Evolutionary conservation across 2,329 filamentous ascomycete species (phyloP).

Genomic region (Alternaria triticina): DNA sequence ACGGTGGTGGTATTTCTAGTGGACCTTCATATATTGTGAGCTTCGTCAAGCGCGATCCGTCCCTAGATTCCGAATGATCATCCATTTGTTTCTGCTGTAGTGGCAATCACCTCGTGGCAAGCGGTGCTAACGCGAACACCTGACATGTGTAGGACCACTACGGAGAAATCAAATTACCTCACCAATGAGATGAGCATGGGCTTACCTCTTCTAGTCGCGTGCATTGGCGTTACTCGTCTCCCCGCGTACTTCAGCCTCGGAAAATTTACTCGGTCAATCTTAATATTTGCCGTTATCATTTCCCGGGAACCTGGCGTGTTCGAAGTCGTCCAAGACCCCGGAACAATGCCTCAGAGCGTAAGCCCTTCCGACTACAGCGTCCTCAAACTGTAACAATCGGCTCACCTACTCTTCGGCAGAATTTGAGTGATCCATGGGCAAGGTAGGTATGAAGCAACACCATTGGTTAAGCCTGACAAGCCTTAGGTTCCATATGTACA

Average conservation of each 20-base stretch:
- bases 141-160: not conserved
- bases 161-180: conserved; percentile 5
- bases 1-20: conserved; percentile 5
- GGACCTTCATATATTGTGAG: conserved; percentile 9
- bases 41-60: conserved; percentile 7
- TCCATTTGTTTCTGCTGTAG: not conserved
- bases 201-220: not conserved
- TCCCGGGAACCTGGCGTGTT: not conserved
- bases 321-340: not conserved
- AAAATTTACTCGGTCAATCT: conserved; percentile 3
- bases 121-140: not conserved
- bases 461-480: not conserved
- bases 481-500: not conserved
- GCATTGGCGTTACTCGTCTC: conserved; percentile 6
- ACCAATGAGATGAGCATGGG: not conserved
- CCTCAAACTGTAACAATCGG: not conserved
- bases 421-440: not conserved
- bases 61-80: conserved; percentile 11
- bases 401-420: not conserved
- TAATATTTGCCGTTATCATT: conserved; percentile 3
- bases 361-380: not conserved
- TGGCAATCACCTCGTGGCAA: not conserved
- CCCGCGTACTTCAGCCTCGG: conserved; percentile 9
- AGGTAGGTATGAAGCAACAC: not conserved
- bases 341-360: not conserved